Evolutionary conservation across 2,329 filamentous ascomycete genomes (phyloP), one percentile per base, ranked within the genome.

Genomic region (Ampelomyces quisqualis): DNA sequence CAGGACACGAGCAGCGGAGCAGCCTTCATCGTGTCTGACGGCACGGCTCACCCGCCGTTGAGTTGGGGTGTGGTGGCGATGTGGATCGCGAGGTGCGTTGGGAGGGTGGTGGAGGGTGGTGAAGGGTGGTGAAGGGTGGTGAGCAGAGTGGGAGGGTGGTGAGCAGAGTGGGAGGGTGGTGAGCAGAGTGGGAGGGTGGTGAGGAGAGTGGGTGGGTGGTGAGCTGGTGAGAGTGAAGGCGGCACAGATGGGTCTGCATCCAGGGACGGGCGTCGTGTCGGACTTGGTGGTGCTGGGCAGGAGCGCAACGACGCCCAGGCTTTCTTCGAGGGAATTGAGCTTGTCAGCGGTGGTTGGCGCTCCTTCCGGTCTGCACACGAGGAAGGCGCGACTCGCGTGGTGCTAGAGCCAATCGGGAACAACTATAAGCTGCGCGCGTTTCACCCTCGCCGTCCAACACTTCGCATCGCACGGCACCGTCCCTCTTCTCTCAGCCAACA

Each of bases 1-100:
- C 93, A 98, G 77, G 94, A 89, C 73, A 98, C 91, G 67, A 97
- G 91, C 58, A 98, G 80, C 59, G 93, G 91, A 64, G 89, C 85
- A 66, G 90, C 90, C 80, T 95, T 97, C 93, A 98, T 98, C 28
- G 41, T 59, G 58, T 45, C 39, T 28, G 42, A 18, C 32, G 39
- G 13, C 36, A 51, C 51, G 43, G 56, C 56, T 57, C 51, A 50
- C 42, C 46, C 52, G 58, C 53, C 45, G 43, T 42, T 44, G 27
- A 34, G 34, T 40, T 21, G 33, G 15, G 27, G 24, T 23, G 17
- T 14, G n/a, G 19, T 7, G 7, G 23, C n/a, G 11, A 34, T 22
- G 19, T 13, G 7, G 34, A 24, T 11, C 27, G 29, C 17, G 36
- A 17, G 28, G 34, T 18, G 22, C 13, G 13, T 15, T 15, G 17